phyloP scores from a whole-genome alignment of 2,329 filamentous ascomycete species.

The Colletotrichum cuscutae region DNA sequence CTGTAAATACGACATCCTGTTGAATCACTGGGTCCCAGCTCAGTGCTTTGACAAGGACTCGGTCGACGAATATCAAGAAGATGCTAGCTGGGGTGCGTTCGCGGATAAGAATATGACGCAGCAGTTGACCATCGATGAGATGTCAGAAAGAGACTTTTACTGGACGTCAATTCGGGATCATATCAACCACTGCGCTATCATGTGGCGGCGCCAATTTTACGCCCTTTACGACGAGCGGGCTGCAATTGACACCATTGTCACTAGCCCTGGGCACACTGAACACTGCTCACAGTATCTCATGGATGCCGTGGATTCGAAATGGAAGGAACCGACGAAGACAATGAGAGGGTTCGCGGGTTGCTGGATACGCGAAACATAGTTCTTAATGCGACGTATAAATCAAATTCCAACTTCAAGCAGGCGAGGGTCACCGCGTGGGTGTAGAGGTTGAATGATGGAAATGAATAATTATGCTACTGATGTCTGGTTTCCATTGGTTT shows the following conservation, averaged over 20 bases:
- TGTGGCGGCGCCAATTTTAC: slow-evolving; percentile 42
- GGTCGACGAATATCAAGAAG: slow-evolving; percentile 41
- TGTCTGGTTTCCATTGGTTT: too few species aligned
- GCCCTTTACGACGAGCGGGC: slow-evolving; percentile 38
- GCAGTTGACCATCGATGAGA: slow-evolving; percentile 35
- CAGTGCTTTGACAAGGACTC: slow-evolving; percentile 38
- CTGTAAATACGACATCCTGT: slow-evolving; percentile 40
- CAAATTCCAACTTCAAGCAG: too few species aligned
- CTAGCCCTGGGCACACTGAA: slow-evolving; percentile 40
- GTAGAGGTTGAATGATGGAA: too few species aligned
- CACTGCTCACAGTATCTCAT: slow-evolving; percentile 42
- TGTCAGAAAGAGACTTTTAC: slow-evolving; percentile 38
- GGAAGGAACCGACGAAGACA: slow-evolving; percentile 35
- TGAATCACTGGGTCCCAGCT: slow-evolving; percentile 41
- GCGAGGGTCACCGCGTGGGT: too few species aligned
- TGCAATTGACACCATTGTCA: slow-evolving; percentile 38
- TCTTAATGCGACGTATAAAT: background rate
- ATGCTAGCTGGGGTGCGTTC: slow-evolving; percentile 39
- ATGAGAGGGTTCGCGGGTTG: slow-evolving; percentile 31
- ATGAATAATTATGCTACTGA: too few species aligned
- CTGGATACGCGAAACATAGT: slow-evolving; percentile 18
- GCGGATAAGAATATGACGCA: slow-evolving; percentile 39
- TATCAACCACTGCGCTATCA: slow-evolving; percentile 41
- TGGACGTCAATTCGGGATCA: slow-evolving; percentile 40
- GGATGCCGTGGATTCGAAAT: slow-evolving; percentile 37